Base-by-base conservation (phyloP, 306 rosid species). In the Pterocarpus santalinus region DNA sequence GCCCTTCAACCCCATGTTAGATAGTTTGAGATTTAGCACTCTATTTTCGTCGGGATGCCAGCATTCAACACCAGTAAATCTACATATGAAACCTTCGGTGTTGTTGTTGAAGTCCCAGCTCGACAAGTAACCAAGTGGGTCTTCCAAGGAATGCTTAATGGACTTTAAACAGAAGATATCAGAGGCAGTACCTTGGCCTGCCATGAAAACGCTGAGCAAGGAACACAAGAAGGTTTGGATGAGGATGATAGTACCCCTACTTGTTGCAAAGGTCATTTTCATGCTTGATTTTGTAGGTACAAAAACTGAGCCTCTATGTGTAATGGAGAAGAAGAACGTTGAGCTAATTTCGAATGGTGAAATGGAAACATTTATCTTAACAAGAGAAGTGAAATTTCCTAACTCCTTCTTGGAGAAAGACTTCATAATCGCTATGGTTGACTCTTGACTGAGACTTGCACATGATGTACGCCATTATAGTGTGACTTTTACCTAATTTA, bases 131-230 rank as follows among this genome's bases (percentile, higher is more conserved):
- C 22, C 3, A 4, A 0, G 11, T 1, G 82, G 85, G 9, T 72
- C 83, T 83, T 77, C 80, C 17, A 83, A 44, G 17, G 83, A 55
- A 0, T 72, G 10, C 38, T 62, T 83, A 5, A 77, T 43, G 47
- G 75, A 70, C 53, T 4, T 82, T 35, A 82, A 55, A 15, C 86
- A 61, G 11, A 0, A 14, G 33, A 63, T 60, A 3, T 83, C 79
- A 8, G 36, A 43, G 0, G 1, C 33, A 0, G 12, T 4, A 35
- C 34, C 61, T 2, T 41, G 55, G 12, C 53, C 9, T 73, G 35
- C 34, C 33, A 57, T 43, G 2, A 34, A 34, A 17, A 35, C 13
- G 13, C 80, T 1, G 10, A 66, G 47, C 72, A 80, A 47, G 8
- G 5, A 49, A 63, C 36, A 75, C 56, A 74, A 34, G 35, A 44